A percentile compares a stretch with the other conserved stretches of the same genome.
Evolutionary conservation across 441 rosid genomes (phyloP).

Genomic region (Monsonia emarginata): DNA sequence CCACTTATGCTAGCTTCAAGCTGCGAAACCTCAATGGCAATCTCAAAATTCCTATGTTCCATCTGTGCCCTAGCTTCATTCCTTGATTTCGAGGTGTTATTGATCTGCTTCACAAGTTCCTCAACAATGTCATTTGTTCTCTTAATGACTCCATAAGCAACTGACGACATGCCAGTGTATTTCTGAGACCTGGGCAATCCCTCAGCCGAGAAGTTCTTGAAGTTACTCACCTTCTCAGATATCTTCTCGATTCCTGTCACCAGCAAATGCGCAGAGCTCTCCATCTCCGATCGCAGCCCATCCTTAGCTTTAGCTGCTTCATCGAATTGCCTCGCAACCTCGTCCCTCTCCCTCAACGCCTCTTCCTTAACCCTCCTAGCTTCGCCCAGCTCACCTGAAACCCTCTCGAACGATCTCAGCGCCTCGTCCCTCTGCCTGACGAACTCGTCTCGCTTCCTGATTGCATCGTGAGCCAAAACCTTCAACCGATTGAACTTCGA

Average conservation of each 20-base stretch:
- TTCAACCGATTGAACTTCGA: constrained; percentile 49
- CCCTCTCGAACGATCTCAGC: constrained; percentile 30
- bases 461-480: constrained; percentile 63
- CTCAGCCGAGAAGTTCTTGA: constrained; percentile 53
- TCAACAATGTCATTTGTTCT: constrained; percentile 84
- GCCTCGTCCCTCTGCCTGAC: constrained; percentile 63
- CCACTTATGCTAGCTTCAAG: constrained; percentile 71
- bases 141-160: constrained; percentile 77
- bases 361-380: constrained; percentile 41
- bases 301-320: constrained; percentile 44
- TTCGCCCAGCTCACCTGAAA: constrained; percentile 37
- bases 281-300: constrained; percentile 55
- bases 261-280: constrained; percentile 73
- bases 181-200: constrained; percentile 76
- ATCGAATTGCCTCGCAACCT: constrained; percentile 34
- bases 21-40: constrained; percentile 88
- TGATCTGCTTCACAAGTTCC: constrained; percentile 66
- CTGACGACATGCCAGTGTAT: constrained; percentile 56
- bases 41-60: constrained; percentile 84
- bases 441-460: constrained; percentile 66
- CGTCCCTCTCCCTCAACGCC: constrained; percentile 40
- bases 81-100: constrained; percentile 45
- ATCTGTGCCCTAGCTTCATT: constrained; percentile 77
- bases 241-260: constrained; percentile 90
- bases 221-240: constrained; percentile 60